Evolutionary conservation across 2,329 filamentous ascomycete species (phyloP), one percentile per base, ranked within the genome.

Genomic region (Ascochyta clinopodiicola): DNA sequence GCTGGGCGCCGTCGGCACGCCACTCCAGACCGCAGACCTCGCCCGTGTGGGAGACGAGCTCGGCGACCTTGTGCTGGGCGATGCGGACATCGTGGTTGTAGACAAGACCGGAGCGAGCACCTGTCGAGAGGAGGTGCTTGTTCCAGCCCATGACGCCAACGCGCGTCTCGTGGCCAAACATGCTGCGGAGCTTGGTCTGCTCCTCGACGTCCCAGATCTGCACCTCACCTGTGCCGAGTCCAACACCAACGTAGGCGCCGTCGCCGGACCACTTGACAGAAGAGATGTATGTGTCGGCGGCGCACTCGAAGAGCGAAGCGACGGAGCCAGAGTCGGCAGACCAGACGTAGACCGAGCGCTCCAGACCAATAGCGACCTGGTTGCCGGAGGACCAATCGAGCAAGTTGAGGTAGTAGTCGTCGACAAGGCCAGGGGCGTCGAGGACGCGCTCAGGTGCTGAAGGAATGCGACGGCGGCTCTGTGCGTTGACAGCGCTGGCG

Each of bases 181-280:
- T 99, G 83, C 92, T 97, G 76, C 95, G 93, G 56, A 99, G 89
- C 85, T 98, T 98, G 72, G 88, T 89, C 59, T 89, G 87, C 77
- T 99, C 95, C 69, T 96, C 90, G 25, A 97, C 94, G 70, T 98
- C 95, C 94, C 95, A 99, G 80, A 99, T 99, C 81, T 99, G 95
- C 34, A 99, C 92, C 77, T 99, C 95, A 57, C 95, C 95, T 34
- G 92, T 92, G 59, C 93, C 94, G 45, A 99, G 89, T 58, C 95
- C 95, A 66, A 98, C 93, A 62, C 93, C 89, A 63, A 99, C 93
- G 73, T 99, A 98, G 29, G 94, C 93, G 57, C 95, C 95, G 71
- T 99, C 95, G 45, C 91, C 92, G 60, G 93, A 97, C 95, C 95
- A 99, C 81, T 98, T 98, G 72, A 99, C 94, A 64, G 93, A 97